Evolutionary conservation across 108 stramenopile genomes (phyloP).

Genomic region (Nitzschia sp.): DNA sequence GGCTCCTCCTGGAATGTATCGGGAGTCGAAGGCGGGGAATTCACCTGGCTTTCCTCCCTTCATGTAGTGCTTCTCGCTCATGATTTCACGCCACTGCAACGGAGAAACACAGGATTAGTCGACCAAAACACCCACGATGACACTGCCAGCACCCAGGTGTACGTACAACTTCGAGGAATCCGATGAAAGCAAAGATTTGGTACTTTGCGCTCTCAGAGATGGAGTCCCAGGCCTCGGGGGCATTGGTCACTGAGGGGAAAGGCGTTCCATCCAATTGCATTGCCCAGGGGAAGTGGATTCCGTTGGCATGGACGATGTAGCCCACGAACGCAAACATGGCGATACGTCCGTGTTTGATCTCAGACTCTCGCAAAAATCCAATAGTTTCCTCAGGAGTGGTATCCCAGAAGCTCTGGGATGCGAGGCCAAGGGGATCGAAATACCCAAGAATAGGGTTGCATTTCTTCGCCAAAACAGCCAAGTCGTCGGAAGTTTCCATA

Average conservation of each 20-base stretch:
- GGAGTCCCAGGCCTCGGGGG: slow-evolving; percentile 81
- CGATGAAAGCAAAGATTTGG: slow-evolving; percentile 84
- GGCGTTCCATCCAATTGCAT: slow-evolving; percentile 69
- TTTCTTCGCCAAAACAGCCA: slow-evolving; percentile 55
- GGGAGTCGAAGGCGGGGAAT: slow-evolving; percentile 69
- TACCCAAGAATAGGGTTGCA: slow-evolving; percentile 59
- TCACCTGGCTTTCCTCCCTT: slow-evolving; percentile 73
- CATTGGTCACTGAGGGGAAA: slow-evolving; percentile 51
- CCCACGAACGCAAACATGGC: slow-evolving; percentile 76
- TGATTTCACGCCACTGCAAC: slow-evolving; percentile 26
- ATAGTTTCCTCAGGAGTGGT: slow-evolving; percentile 57
- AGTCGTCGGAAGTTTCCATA: slow-evolving; percentile 42
- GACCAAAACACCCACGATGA: neutral
- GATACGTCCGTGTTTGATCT: slow-evolving; percentile 73
- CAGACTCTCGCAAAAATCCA: slow-evolving; percentile 59
- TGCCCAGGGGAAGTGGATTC: slow-evolving; percentile 59
- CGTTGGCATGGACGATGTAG: slow-evolving; percentile 68
- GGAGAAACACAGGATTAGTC: neutral
- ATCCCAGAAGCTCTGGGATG: slow-evolving; percentile 64
- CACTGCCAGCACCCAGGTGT: no score
- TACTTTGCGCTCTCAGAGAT: slow-evolving; percentile 78
- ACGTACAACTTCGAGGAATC: slow-evolving; percentile 75
- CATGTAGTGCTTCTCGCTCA: slow-evolving; percentile 70
- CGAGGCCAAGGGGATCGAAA: slow-evolving; percentile 61
- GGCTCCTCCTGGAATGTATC: slow-evolving; percentile 61